A percentile compares a stretch with the other conserved stretches of the same genome.
Conservation (phyloP, 169 alveolate species). For the Eimeria brunetti region DNA sequence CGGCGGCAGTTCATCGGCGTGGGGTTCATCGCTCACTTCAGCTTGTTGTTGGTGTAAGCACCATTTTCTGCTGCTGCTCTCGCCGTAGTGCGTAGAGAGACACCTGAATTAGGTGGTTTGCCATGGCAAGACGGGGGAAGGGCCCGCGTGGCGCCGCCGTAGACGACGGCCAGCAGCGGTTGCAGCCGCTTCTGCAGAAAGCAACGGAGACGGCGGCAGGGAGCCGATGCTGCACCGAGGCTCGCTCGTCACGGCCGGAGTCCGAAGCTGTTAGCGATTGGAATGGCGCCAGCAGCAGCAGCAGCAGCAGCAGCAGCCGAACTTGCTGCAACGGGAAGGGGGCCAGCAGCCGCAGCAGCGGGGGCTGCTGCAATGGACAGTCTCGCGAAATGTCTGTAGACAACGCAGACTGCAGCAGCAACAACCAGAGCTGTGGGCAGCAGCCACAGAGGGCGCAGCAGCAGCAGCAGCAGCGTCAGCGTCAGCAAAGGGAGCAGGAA, state of each 20-base stretch:
- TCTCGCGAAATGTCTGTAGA: background rate
- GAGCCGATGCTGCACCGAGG: conserved; percentile 32
- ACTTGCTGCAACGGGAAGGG: conserved; percentile 31
- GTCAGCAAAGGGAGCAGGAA: background rate
- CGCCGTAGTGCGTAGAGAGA: background rate
- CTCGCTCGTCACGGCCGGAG: conserved; percentile 11
- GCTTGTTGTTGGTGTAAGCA: background rate
- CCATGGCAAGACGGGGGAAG: conserved; percentile 63
- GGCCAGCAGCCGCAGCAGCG: background rate
- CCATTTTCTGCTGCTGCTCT: conserved; percentile 24
- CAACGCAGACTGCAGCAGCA: background rate
- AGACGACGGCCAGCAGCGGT: conserved; percentile 20
- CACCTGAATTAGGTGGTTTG: background rate
- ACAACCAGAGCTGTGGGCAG: background rate
- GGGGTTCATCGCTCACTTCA: background rate
- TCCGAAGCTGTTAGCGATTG: background rate
- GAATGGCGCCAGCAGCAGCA: conserved; percentile 21
- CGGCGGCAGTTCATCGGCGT: conserved; percentile 5
- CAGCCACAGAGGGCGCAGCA: conserved; percentile 2
- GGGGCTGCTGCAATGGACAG: background rate
- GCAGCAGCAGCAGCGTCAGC: background rate
- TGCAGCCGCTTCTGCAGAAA: conserved; percentile 30
- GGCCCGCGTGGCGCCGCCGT: conserved; percentile 49
- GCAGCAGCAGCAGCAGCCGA: conserved; percentile 12
- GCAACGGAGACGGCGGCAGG: conserved; percentile 4